These are phyloP conservation scores for Eutrema salsugineum DNA, from an alignment of 441 rosid species.

Conservation along the genomic window DNA sequence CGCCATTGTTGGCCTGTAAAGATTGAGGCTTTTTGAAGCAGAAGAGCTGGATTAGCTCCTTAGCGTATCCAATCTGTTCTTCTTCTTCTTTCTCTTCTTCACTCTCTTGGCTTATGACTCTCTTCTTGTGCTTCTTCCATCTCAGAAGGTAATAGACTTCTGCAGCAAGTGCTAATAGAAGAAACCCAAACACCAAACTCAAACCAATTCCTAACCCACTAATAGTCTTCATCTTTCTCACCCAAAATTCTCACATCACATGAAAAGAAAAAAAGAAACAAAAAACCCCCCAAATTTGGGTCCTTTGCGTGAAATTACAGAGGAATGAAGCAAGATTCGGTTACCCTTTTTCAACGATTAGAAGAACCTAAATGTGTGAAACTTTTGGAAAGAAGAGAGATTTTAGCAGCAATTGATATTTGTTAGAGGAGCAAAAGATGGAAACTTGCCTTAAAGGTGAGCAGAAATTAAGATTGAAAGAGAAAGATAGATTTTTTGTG, in stretches of 20 bases:
- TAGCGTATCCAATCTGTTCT: conserved; percentile 42
- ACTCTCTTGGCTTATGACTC: conserved; percentile 33
- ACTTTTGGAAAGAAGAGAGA: conserved; percentile 12
- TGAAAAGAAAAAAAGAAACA: background rate
- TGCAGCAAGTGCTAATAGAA: conserved; percentile 68
- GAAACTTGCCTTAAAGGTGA: conserved; percentile 31
- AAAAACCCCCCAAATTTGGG: background rate
- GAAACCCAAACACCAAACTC: conserved; percentile 69
- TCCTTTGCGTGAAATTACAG: background rate
- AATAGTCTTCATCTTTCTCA: conserved; percentile 50
- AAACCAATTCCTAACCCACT: conserved; percentile 69
- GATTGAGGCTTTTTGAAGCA: conserved; percentile 61
- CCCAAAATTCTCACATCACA: conserved; percentile 45
- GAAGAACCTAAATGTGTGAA: conserved; percentile 2
- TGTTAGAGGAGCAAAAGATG: conserved; percentile 15
- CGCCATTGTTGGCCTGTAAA: conserved; percentile 27
- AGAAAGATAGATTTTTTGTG: conserved; percentile 15
- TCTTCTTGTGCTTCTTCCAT: conserved; percentile 57
- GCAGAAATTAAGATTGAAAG: conserved; percentile 16
- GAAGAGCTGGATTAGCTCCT: conserved; percentile 58
- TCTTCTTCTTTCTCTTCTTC: conserved; percentile 39
- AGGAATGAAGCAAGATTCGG: conserved; percentile 6
- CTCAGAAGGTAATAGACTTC: conserved; percentile 69
- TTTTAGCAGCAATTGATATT: conserved; percentile 8
- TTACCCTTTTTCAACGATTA: conserved; percentile 9